Conservation (phyloP, 1,139 yeast genomes). For the Sugiyamaella japonica region DNA sequence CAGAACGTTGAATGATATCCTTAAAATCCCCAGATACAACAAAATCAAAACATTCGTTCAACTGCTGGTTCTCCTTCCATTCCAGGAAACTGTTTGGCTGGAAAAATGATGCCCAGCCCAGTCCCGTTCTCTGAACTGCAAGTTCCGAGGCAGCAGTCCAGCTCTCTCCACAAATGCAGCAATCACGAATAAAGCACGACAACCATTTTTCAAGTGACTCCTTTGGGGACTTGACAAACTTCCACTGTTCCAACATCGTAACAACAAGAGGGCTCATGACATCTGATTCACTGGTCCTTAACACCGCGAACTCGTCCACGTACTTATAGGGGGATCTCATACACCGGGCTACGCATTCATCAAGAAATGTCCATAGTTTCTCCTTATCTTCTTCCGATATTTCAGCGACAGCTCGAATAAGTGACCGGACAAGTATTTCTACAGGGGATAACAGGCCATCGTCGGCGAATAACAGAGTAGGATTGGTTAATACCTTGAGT, state of each 20-base stretch:
- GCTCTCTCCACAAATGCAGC: slow-evolving; percentile 36
- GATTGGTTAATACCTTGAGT: slow-evolving; percentile 44
- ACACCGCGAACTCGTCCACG: slow-evolving; percentile 58
- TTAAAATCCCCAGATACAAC: slow-evolving; percentile 26
- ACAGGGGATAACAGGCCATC: slow-evolving; percentile 40
- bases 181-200: slow-evolving; percentile 39
- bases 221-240: slow-evolving; percentile 47
- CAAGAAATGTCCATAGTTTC: slow-evolving; percentile 60
- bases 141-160: slow-evolving; percentile 22
- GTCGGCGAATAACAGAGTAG: slow-evolving; percentile 53
- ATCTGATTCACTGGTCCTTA: slow-evolving; percentile 21
- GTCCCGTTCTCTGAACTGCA: slow-evolving; percentile 12
- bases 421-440: slow-evolving; percentile 34
- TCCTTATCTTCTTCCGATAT: slow-evolving; percentile 22
- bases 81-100: background rate
- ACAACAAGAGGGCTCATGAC: slow-evolving; percentile 65
- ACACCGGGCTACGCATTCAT: slow-evolving; percentile 70
- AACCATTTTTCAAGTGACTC: slow-evolving; percentile 53
- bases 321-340: slow-evolving; percentile 80
- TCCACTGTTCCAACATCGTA: slow-evolving; percentile 71
- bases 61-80: slow-evolving; percentile 14
- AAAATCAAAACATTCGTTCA: slow-evolving; percentile 35
- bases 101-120: slow-evolving; percentile 4
- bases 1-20: slow-evolving; percentile 26
- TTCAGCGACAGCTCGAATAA: slow-evolving; percentile 19